Base-by-base conservation (phyloP, 1,284 basidiomycete species). In the Pholiota adiposa region DNA sequence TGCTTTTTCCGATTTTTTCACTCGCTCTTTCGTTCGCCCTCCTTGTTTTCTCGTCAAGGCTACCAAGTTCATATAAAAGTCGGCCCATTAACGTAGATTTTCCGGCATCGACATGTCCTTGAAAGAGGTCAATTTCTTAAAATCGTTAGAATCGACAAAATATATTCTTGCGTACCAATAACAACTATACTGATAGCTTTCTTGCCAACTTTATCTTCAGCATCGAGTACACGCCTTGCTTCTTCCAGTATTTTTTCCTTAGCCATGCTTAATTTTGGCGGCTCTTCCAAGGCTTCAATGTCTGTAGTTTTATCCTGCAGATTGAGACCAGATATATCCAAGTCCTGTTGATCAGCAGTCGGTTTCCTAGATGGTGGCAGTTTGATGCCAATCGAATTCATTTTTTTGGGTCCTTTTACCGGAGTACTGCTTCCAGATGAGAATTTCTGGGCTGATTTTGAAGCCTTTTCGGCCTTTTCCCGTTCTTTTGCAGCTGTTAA, bases 1-100 rank as follows among this genome's bases (percentile, higher is more conserved):
- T 96, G 59, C 90, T 85, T 77, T 98, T 99, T 1, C 97, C 97
- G 2, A 89, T 86, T 73, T 93, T 96, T 63, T 83, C 87, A 64
- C 93, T 96, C n/a, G 93, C 94, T 53, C 96, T 82, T 75, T 97
- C 96, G 72, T 98, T 98, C 36, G 88, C 86, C 40, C 84, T 77
- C 60, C 90, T 87, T 38, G 89, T 90, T 73, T 94, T 94, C 70
- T 98, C 95, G 58, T 91, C 90, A 56, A 98, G 71, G 65, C 86
- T 83, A 16, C 97, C 97, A 0, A 97, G 82, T 64, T 98, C 97
- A 71, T 97, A 96, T 46, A 99, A 73, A 63, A 99, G 73, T 54
- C 96, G 83, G 0, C 97, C 97, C 95, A 98, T 98, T 46, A 99
- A 75, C 0, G 97, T 99, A 9, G 96, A 98, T 75, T 99, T 99